Base-by-base conservation (phyloP, 192 early-diverging fungal species). In the Martensiomyces pterosporus region DNA sequence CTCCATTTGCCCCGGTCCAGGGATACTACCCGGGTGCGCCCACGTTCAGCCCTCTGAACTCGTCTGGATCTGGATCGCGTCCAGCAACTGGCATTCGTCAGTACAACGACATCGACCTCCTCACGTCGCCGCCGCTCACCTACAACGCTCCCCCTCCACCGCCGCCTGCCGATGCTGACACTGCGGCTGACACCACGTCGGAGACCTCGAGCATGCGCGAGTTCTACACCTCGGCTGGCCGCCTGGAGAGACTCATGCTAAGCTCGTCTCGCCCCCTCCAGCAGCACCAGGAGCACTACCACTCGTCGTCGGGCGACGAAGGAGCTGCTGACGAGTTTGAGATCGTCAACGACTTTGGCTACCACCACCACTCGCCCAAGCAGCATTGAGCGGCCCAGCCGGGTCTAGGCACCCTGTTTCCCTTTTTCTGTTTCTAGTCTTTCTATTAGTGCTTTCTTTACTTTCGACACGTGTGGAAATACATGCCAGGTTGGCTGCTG, bases 131-230 rank as follows among this genome's bases (percentile, higher is more conserved):
- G 8, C 49, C 46, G 15, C 54, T 49, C 29, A 32, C 29, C 12
- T 24, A 33, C 47, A 29, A 39, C 12, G 10, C 49, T 42, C n/a
- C 39, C 9, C 25, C 15, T 13, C 6, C 46, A 25, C 16, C 10
- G 23, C 21, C 42, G 27, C 21, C 24, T n/a, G 42, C 42, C 22
- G 22, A 3, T 7, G 21, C 42, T 32, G 25, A 29, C 2, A 15
- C 19, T 14, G 34, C 49, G 7, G 39, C 66, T 16, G 41, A 25
- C 25, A 55, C 55, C 21, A 49, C 17, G 26, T 62, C 67, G 1
- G 67, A 70, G 4, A 39, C 48, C 1, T 49, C 59, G 24, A 70
- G 67, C 67, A 63, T 70, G 59, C 67, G 60, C 42, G 67, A 70
- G 36, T 70, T 70, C 19, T 58, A 58, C 47, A 58, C 67, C 24